phyloP scores from a whole-genome alignment of 2,329 filamentous ascomycete species.

The Apiospora saccharicola region DNA sequence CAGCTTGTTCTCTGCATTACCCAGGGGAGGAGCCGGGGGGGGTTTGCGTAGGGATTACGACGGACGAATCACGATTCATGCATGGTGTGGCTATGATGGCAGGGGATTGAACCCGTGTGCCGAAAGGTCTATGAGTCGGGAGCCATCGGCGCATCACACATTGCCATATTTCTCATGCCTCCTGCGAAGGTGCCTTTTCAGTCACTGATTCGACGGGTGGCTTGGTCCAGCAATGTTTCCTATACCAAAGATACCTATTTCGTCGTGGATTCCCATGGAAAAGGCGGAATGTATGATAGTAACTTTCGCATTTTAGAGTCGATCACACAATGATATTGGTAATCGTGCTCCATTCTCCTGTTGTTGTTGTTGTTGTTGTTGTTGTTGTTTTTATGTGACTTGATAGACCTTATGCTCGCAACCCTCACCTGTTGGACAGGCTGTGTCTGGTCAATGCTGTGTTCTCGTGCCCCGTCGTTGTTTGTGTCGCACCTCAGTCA shows the following conservation, averaged over 20 bases:
- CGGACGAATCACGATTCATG: slow-evolving; percentile 24
- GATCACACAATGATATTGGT: slow-evolving; percentile 21
- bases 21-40: slow-evolving; percentile 14
- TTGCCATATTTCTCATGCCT: neutral
- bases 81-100: slow-evolving; percentile 18
- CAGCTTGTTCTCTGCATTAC: slow-evolving; percentile 14
- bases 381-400: neutral
- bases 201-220: slow-evolving; percentile 4
- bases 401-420: neutral
- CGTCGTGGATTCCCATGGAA: slow-evolving; percentile 16
- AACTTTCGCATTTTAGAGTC: slow-evolving; percentile 15
- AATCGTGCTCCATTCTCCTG: neutral
- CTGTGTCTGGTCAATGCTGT: neutral
- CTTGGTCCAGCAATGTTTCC: slow-evolving; percentile 5
- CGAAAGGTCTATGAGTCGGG: slow-evolving; percentile 9
- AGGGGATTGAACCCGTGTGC: neutral
- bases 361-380: neutral
- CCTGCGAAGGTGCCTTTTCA: neutral
- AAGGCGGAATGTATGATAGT: slow-evolving; percentile 27
- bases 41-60: slow-evolving; percentile 21
- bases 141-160: slow-evolving; percentile 17
- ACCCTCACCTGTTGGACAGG: neutral
- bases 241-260: neutral
- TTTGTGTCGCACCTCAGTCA: slow-evolving; percentile 11
- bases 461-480: neutral